Evolutionary conservation across 257 asterid species (phyloP), one percentile per base, ranked within the genome.

Genomic region (Salvia splendens): DNA sequence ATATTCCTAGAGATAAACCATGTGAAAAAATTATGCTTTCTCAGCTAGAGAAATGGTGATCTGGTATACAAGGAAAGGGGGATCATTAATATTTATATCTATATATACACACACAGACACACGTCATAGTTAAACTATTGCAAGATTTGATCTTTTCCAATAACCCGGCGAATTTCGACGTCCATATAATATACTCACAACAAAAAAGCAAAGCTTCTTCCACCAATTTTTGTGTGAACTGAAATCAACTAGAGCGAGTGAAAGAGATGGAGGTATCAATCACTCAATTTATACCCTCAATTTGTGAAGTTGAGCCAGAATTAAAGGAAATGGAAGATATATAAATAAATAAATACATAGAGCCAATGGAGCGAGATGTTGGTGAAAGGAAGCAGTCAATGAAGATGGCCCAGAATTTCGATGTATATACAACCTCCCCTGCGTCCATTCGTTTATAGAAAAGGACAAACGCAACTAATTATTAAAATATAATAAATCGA

Each of bases 91-190:
- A 24, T 24, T 24, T 33, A 33, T 33, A 33, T 24, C 3, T 33
- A 33, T 33, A 33, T 2, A 40, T 38, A 38, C 9, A 20, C 9
- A 20, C 3, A 48, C 3, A 48, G 10, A 48, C 20, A 48, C 9
- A 72, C 81, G 68, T 80, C 77, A 66, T 16, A 60, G 58, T 79
- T 55, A 41, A 72, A 68, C 38, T 64, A 68, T 68, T 67, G 71
- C 81, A 69, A 76, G 74, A 61, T 64, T 66, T 76, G 81, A 50
- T 76, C 47, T 65, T 76, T 73, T 41, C n/a, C 48, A 6, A 30
- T 51, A 73, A 24, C 30, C 30, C 30, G 6, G 72, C 72, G 67
- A 65, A 51, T 56, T 17, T 58, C 61, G 57, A 51, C 63, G 53
- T 58, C 77, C 81, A 73, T 79, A 72, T 56, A 72, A 68, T 24